Base-by-base conservation (phyloP, 495 filamentous ascomycete genomes). In the Stereocaulon alpinum region DNA sequence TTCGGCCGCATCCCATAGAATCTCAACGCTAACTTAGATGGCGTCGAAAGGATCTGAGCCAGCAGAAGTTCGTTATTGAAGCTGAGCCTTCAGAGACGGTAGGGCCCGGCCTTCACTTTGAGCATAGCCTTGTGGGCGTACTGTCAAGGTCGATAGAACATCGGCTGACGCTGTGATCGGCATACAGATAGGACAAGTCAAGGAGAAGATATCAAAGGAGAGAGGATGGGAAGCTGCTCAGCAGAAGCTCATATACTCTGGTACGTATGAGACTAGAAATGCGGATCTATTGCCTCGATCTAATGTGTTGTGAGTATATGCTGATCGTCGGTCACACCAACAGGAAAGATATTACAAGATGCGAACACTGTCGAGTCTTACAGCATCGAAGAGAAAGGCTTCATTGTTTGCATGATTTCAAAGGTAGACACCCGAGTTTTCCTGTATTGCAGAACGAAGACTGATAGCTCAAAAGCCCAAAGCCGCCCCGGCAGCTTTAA, bases 371-470 rank as follows among this genome's bases (percentile, higher is more conserved):
- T 97, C 64, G 90, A 91, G 70, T 88, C 86, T 6, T 96, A 96
- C 77, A 94, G 86, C 74, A 96, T 98, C 60, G 92, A 98, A 74
- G 93, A 97, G 80, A 98, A 97, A 80, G 93, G 93, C 27, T 97
- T 96, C 71, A 86, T 98, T 65, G 94, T 98, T 45, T 98, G 93
- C 73, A 93, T 98, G 82, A 82, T 93, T 47, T 86, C 85, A 60
- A 96, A 97, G 88, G 92, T 95, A 80, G 48, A 70, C 73, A 63
- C 18, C 10, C 30, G 11, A 58, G 44, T 51, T 50, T 6, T 64
- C 65, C 64, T 37, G 64, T 45, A 27, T 24, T 40, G 29, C 40
- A 22, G 55, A 11, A 24, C 17, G 7, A 22, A 37, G 24, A 2
- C 55, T 57, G 27, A 57, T 30, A 51, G 10, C 9, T 22, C 17